A percentile compares a stretch with the other conserved stretches of the same genome.
phyloP scores from a whole-genome alignment of 148 eudicot genomes.

The Fagopyrum homotropicum region DNA sequence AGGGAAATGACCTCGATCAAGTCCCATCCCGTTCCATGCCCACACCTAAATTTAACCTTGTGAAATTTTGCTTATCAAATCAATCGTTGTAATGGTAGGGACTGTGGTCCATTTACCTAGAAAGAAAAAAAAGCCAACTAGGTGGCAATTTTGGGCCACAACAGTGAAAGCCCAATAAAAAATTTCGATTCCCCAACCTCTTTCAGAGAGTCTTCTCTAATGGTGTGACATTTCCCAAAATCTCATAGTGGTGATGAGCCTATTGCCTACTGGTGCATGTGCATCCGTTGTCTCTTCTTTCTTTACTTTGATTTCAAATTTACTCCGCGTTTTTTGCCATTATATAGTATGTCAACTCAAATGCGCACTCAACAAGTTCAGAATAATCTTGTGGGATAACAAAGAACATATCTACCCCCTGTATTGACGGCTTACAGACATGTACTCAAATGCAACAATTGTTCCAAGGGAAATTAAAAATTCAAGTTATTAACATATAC shows the following conservation, averaged over 20 bases:
- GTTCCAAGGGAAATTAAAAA: background rate
- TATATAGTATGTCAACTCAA: background rate
- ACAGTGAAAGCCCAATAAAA: background rate
- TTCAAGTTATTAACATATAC: background rate
- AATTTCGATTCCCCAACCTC: background rate
- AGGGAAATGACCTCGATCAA: too few species aligned
- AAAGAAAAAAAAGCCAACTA: background rate
- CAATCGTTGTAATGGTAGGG: conserved; percentile 1
- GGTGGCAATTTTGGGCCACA: background rate
- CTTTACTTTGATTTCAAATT: background rate
- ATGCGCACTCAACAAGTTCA: background rate
- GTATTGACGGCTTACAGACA: too few species aligned
- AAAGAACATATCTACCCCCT: background rate
- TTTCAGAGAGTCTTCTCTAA: background rate
- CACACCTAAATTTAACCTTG: background rate
- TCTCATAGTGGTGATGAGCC: background rate
- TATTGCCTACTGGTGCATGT: background rate
- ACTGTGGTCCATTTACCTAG: background rate
- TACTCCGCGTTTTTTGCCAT: background rate
- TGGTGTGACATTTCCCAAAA: background rate
- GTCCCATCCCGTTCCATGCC: too few species aligned
- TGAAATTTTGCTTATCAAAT: background rate
- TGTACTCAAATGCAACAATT: too few species aligned
- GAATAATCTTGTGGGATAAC: background rate
- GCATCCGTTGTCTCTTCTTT: background rate